A percentile compares a stretch with the other conserved stretches of the same genome.
These are phyloP conservation scores for Ustilago vetiveriae DNA, from an alignment of 1,284 basidiomycete genomes.

Conservation along the genomic window DNA sequence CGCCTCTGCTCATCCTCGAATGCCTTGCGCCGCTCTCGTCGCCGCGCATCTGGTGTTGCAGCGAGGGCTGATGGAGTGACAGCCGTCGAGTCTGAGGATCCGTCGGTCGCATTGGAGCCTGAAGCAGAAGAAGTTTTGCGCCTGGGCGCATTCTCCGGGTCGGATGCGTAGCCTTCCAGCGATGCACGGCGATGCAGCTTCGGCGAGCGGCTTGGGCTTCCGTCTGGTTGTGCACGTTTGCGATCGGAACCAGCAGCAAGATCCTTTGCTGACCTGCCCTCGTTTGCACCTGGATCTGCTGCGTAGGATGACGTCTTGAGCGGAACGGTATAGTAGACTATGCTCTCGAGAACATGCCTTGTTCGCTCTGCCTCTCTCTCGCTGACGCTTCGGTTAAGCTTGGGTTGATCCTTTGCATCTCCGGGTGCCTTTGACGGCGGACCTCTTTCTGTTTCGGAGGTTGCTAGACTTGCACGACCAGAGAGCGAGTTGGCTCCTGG, in stretches of 20 bases:
- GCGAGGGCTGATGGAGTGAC: background rate
- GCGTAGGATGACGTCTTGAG: slow-evolving; percentile 1
- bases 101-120: background rate
- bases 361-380: slow-evolving; percentile 33
- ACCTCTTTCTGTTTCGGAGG: background rate
- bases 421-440: background rate
- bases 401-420: slow-evolving; percentile 6
- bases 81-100: background rate
- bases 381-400: slow-evolving; percentile 16
- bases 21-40: slow-evolving; percentile 27
- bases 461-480: slow-evolving; percentile 10
- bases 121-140: slow-evolving; percentile 1
- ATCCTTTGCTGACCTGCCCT: background rate
- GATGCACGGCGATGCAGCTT: slow-evolving; percentile 16
- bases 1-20: slow-evolving; percentile 41
- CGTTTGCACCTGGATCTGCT: background rate
- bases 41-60: slow-evolving; percentile 8
- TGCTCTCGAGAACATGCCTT: slow-evolving; percentile 27
- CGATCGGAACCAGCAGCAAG: background rate
- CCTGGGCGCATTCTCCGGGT: slow-evolving; percentile 29
- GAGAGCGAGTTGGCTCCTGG: slow-evolving; percentile 39
- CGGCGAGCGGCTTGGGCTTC: slow-evolving; percentile 6
- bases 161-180: slow-evolving; percentile 35
- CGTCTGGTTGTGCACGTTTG: background rate
- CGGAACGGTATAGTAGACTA: slow-evolving; percentile 34